Evolutionary conservation across 2,329 filamentous ascomycete genomes (phyloP).

Genomic region (Mycosphaerelloides madeirae): DNA sequence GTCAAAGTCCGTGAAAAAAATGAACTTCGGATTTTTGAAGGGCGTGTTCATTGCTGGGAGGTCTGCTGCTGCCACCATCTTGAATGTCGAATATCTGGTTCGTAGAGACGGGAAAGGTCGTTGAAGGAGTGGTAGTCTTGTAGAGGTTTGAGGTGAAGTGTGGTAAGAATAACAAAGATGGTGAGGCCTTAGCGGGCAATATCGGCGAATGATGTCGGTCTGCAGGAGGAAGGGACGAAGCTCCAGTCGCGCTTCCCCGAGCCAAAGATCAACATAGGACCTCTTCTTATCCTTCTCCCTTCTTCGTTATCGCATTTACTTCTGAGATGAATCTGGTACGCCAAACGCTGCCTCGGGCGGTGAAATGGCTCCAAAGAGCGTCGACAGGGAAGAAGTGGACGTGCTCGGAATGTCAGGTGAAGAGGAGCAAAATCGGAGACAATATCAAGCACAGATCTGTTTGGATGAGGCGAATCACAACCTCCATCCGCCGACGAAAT

Average conservation of each 20-base stretch:
- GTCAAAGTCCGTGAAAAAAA: constrained; percentile 99
- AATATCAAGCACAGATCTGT: not conserved
- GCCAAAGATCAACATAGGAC: too few relatives aligned
- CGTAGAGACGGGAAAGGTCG: not conserved
- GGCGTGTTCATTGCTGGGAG: constrained; percentile 44
- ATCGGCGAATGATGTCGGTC: too few relatives aligned
- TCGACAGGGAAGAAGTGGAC: constrained; percentile 12
- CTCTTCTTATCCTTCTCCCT: too few relatives aligned
- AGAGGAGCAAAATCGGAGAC: constrained; percentile 2
- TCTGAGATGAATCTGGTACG: too few relatives aligned
- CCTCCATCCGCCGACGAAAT: constrained; percentile 7
- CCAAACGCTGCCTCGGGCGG: too few relatives aligned
- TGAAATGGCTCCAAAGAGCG: not conserved
- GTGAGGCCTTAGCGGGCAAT: not conserved
- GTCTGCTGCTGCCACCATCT: constrained; percentile 25
- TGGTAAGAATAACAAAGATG: not conserved
- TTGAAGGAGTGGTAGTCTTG: not conserved
- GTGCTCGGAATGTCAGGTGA: constrained; percentile 17
- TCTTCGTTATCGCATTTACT: too few relatives aligned
- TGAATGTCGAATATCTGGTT: not conserved
- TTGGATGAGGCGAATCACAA: constrained; percentile 14
- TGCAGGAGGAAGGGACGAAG: constrained; percentile 1
- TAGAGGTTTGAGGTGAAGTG: not conserved
- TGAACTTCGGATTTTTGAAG: constrained; percentile 67
- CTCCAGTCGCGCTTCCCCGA: too few relatives aligned